Conservation (phyloP, 768 basidiomycete species). For the Galerina sulciceps region DNA sequence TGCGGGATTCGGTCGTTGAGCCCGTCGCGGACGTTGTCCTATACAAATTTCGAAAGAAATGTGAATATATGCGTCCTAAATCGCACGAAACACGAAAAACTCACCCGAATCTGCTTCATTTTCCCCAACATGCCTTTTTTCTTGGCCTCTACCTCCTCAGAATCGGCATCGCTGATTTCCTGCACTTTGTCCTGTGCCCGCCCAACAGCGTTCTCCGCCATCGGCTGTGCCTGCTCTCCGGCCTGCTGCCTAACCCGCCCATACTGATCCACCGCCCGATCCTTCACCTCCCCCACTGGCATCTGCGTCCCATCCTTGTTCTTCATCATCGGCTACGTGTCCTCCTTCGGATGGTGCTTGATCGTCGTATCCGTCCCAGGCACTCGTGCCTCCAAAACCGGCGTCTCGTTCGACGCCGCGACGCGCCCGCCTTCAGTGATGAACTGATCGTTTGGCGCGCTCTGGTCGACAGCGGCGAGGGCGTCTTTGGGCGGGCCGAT, state of each 20-base stretch:
- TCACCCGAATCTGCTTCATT: slow-evolving; percentile 40
- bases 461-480: slow-evolving; percentile 68
- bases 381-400: slow-evolving; percentile 33
- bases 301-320: slow-evolving; percentile 37
- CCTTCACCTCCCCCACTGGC: slow-evolving; percentile 25
- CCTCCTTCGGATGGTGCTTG: slow-evolving; percentile 54
- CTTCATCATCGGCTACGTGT: slow-evolving; percentile 29
- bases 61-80: slow-evolving; percentile 2
- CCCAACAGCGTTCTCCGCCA: not conserved
- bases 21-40: slow-evolving; percentile 14
- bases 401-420: slow-evolving; percentile 35
- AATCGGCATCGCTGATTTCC: not conserved
- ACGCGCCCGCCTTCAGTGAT: slow-evolving; percentile 46
- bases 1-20: slow-evolving; percentile 63
- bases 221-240: not conserved
- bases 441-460: slow-evolving; percentile 73
- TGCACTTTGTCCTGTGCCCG: slow-evolving; percentile 7
- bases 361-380: slow-evolving; percentile 35
- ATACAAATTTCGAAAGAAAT: slow-evolving; percentile 6
- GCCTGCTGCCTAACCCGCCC: slow-evolving; percentile 4
- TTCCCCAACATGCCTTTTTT: slow-evolving; percentile 36
- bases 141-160: slow-evolving; percentile 25
- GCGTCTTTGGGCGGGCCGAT: slow-evolving; percentile 69
- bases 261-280: not conserved
- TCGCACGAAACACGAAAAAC: slow-evolving; percentile 30